These are phyloP conservation scores for Fraxinus americana DNA, from an alignment of 257 asterid genomes.

Conservation along the genomic window DNA sequence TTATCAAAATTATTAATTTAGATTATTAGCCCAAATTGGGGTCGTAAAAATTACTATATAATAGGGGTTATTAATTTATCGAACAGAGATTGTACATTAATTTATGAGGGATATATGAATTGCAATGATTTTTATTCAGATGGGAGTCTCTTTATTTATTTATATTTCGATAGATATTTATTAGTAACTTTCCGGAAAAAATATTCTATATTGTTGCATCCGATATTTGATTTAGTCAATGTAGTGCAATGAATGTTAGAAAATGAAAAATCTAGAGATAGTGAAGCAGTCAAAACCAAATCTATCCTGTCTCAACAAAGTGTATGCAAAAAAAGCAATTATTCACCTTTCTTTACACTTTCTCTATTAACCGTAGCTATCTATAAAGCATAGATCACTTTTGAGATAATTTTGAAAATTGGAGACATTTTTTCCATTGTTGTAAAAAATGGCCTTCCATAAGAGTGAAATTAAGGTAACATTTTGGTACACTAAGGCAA, in stretches of 20 bases:
- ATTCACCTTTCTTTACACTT: constrained; percentile 9
- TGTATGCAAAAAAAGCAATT: constrained; percentile 8
- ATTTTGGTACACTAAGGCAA: background rate
- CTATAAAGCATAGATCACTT: constrained; percentile 14
- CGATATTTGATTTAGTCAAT: no score
- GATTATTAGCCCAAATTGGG: no score
- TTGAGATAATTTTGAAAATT: constrained; percentile 21
- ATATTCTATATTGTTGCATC: no score
- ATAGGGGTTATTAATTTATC: no score
- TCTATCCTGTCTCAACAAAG: constrained; percentile 13
- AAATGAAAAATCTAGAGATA: constrained; percentile 17
- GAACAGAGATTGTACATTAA: no score
- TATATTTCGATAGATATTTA: no score
- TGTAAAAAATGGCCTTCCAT: constrained; percentile 20
- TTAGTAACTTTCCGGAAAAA: no score
- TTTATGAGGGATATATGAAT: no score
- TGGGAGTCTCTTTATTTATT: no score
- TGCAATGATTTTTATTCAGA: no score
- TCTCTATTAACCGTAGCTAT: background rate
- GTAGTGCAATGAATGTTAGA: background rate
- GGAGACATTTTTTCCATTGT: constrained; percentile 16
- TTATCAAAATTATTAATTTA: no score
- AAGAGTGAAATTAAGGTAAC: background rate
- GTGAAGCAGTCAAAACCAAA: constrained; percentile 30
- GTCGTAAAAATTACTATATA: no score